Percentiles rank a stretch among this genome's conserved stretches.
Conservation (phyloP, 192 early-diverging fungal species). For the Coemansia sp. region DNA sequence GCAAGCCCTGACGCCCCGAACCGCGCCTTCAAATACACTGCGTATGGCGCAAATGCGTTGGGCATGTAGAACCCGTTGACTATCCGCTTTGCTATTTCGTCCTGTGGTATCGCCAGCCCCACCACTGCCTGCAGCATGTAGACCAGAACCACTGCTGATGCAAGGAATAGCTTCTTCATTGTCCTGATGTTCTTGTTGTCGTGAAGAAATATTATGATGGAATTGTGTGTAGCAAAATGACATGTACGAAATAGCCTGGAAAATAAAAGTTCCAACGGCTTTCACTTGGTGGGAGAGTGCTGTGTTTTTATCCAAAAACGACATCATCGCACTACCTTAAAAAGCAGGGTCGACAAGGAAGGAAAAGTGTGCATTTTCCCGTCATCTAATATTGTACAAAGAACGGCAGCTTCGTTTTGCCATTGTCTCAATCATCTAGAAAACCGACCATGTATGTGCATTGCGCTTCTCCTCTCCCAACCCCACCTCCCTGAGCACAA, state of each 20-base stretch:
- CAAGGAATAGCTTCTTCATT: background rate
- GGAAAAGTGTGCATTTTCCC: background rate
- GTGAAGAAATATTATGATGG: too few relatives aligned
- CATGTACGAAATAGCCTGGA: too few relatives aligned
- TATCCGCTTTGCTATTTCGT: slow-evolving; percentile 10
- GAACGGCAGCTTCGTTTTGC: background rate
- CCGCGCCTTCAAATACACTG: background rate
- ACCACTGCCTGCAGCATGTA: slow-evolving; percentile 1
- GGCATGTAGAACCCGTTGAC: slow-evolving; percentile 19
- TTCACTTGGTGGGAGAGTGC: too few relatives aligned
- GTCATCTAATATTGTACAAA: background rate
- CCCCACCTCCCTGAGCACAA: background rate
- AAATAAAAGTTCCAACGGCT: too few relatives aligned
- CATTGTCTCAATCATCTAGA: background rate
- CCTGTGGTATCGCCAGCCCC: slow-evolving; percentile 2
- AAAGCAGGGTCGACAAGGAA: too few relatives aligned
- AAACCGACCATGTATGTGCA: background rate
- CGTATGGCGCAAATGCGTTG: slow-evolving; percentile 2
- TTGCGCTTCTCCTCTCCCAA: too few relatives aligned
- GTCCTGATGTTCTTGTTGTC: background rate
- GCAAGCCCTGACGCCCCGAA: background rate
- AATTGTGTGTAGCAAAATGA: too few relatives aligned
- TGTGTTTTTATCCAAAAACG: too few relatives aligned
- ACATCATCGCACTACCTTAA: too few relatives aligned
- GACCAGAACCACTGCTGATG: background rate